Evolutionary conservation across 169 alveolate genomes (phyloP).

Genomic region (Prorocentrum cordatum): DNA sequence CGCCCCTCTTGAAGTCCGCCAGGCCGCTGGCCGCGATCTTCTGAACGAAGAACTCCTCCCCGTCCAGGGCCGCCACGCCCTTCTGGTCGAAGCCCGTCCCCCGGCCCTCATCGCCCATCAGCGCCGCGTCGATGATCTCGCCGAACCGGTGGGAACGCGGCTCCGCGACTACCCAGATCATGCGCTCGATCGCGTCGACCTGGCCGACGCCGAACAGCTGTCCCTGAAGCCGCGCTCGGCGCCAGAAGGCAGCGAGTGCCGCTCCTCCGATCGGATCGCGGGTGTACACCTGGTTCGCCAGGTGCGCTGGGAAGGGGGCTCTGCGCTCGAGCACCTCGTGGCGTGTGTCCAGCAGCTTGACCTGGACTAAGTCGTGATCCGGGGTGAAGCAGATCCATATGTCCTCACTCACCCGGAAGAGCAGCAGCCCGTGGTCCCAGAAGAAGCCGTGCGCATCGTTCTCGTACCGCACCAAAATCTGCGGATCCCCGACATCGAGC

Average conservation of each 20-base stretch:
- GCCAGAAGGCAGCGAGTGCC: no score
- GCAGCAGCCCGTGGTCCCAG: constrained; percentile 11
- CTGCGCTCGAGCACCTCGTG: neutral
- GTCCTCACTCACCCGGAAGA: neutral
- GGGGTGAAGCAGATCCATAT: neutral
- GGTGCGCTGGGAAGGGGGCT: neutral
- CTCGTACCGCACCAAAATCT: neutral
- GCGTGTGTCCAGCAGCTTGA: neutral
- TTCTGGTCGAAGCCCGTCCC: neutral
- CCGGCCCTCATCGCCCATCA: neutral
- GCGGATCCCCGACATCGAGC: neutral
- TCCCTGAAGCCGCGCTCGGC: no score
- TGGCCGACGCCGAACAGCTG: no score
- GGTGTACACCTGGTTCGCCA: neutral
- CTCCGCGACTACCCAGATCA: neutral
- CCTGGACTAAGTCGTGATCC: neutral
- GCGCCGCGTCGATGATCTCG: neutral
- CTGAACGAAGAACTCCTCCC: neutral
- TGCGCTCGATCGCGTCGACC: no score
- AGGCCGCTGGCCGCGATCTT: neutral
- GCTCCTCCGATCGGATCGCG: no score
- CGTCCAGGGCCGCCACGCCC: neutral
- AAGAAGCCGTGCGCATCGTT: neutral
- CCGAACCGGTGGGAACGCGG: neutral
- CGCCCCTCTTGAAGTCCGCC: neutral